Conservation (phyloP, 768 basidiomycete species). For the Tylopilus vinaceipallidus region DNA sequence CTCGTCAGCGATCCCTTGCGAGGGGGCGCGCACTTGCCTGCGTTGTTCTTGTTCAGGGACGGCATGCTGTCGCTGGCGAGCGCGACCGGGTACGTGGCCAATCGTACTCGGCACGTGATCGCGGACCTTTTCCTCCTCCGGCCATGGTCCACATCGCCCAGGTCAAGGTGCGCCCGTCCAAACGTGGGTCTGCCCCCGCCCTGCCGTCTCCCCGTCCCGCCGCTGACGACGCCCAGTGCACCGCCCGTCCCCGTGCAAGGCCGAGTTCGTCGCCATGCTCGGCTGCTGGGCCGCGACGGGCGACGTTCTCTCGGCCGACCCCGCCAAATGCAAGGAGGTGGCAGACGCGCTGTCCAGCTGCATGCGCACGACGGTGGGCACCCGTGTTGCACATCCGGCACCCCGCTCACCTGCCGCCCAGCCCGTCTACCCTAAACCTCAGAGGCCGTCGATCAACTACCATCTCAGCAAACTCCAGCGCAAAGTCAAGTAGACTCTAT, state of each 20-base stretch:
- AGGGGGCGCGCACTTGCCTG: slow-evolving; percentile 57
- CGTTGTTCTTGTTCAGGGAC: slow-evolving; percentile 85
- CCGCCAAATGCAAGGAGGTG: slow-evolving; percentile 51
- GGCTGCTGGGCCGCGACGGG: slow-evolving; percentile 80
- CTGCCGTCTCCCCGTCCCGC: not conserved
- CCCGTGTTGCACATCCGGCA: not conserved
- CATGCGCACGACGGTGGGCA: slow-evolving; percentile 81
- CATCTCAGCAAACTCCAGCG: slow-evolving; percentile 81
- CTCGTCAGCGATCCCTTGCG: not conserved
- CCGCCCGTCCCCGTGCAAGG: slow-evolving; percentile 17
- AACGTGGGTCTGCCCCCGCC: slow-evolving; percentile 51
- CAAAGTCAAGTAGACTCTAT: slow-evolving; percentile 57
- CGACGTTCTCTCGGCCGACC: slow-evolving; percentile 53
- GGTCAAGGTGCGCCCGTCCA: slow-evolving; percentile 76
- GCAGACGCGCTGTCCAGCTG: slow-evolving; percentile 69
- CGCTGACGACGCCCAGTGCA: not conserved
- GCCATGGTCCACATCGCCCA: slow-evolving; percentile 71
- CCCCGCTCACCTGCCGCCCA: slow-evolving; percentile 28
- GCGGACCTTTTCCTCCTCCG: too few species aligned
- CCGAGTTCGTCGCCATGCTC: slow-evolving; percentile 75
- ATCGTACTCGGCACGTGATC: too few species aligned
- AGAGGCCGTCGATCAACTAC: slow-evolving; percentile 83
- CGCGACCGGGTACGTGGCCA: too few species aligned
- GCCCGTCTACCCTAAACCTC: slow-evolving; percentile 67
- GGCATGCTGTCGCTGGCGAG: too few species aligned